Evolutionary conservation across 2,329 filamentous ascomycete species (phyloP).

Genomic region (Sporothrix inflata): DNA sequence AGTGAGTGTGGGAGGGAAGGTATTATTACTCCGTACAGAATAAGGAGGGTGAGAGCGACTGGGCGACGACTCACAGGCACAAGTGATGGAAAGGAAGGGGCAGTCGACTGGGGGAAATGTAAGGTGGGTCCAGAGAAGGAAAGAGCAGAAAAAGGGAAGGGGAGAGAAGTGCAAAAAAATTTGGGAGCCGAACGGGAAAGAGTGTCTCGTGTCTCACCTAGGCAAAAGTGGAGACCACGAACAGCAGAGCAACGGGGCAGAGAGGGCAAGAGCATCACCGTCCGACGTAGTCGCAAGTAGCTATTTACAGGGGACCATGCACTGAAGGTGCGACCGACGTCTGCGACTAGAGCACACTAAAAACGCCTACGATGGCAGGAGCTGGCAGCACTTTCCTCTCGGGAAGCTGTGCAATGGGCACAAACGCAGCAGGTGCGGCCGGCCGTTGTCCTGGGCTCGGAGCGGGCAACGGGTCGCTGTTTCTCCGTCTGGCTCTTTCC

Average conservation of each 20-base stretch:
- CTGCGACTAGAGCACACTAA: neutral
- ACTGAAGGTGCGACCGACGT: neutral
- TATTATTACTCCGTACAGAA: too few species aligned
- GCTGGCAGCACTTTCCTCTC: neutral
- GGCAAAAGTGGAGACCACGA: constrained; percentile 15
- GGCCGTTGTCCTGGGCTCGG: neutral
- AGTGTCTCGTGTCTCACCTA: constrained; percentile 29
- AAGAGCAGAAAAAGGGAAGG: constrained; percentile 20
- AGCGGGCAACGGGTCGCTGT: neutral
- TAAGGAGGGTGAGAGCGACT: neutral
- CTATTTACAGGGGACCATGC: neutral
- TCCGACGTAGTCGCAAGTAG: neutral
- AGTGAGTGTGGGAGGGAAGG: neutral
- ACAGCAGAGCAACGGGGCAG: neutral
- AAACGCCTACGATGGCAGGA: neutral
- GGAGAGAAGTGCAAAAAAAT: constrained; percentile 8
- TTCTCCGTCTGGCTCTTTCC: constrained; percentile 10
- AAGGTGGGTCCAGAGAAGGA: constrained; percentile 5
- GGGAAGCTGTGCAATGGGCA: neutral
- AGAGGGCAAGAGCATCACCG: neutral
- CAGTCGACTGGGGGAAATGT: neutral
- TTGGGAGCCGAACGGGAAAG: constrained; percentile 26
- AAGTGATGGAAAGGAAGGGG: neutral
- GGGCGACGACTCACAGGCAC: constrained; percentile 11
- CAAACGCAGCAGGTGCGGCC: constrained; percentile 9